Base-by-base conservation (phyloP, 1,284 basidiomycete species). In the Ceratobasidium sp. region DNA sequence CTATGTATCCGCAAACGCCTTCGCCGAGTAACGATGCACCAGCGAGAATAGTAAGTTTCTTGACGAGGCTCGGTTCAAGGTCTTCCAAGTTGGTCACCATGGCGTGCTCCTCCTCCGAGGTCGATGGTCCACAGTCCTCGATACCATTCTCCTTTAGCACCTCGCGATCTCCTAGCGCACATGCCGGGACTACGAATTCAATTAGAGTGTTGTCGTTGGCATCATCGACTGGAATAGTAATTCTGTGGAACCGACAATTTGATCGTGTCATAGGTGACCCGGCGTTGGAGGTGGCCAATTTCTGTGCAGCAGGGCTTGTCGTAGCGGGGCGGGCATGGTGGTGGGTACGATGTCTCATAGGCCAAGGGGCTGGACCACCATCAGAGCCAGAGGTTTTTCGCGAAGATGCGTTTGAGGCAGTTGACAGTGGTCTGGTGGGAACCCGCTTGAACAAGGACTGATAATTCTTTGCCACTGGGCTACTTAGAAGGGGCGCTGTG, bases 201-300 rank as follows among this genome's bases (percentile, higher is more conserved):
- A 68, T 54, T 20, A 22, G 29, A 8, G 7, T 27, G n/a, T 27
- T 50, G 25, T 34, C 32, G n/a, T 32, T 32, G 15, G 54, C 58
- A 20, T 55, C 53, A 53, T 25, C 56, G 3, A 31, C 53, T 17
- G 71, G 68, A 7, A 70, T 64, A 20, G 71, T 50, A 22, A 73
- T 54, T 42, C 68, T 71, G 47, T 70, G 72, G 62, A 69, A 72
- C 8, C 60, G 68, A 42, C 72, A 73, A 17, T 70, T 54, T 7
- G 72, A 73, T 27, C 71, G 68, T 2, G 71, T 72, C 34, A 68
- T 55, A n/a, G 38, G 68, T 4, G 69, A 57, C 32, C 62, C 53
- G 22, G 69, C 50, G 5, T 49, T 38, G 17, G 54, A 68, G 13
- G 31, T 38, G 50, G 7, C 32, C 15, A 31, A 13, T 20, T 22